phyloP scores from a whole-genome alignment of 1,284 basidiomycete species.

The Tausonia pullulans region DNA sequence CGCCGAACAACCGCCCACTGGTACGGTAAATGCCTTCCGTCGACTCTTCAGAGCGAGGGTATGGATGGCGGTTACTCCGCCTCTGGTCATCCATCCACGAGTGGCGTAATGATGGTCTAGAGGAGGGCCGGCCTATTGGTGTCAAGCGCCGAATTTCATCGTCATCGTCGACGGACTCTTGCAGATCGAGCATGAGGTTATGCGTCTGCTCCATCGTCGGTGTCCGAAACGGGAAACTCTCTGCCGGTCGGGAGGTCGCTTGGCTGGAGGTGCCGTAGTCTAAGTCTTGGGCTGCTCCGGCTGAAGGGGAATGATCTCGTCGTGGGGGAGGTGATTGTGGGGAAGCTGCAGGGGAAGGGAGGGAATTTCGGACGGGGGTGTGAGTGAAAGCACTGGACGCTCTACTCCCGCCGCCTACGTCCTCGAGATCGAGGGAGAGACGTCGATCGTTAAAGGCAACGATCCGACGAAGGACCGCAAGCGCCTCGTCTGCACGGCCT shows the following conservation, averaged over 20 bases:
- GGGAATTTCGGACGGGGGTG: too few species aligned
- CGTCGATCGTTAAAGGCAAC: slow-evolving; percentile 69
- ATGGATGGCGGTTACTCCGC: not conserved
- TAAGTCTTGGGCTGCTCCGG: not conserved
- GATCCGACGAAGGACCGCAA: slow-evolving; percentile 68
- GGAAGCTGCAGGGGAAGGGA: too few species aligned
- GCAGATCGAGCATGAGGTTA: not conserved
- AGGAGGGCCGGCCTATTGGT: not conserved
- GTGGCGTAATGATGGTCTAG: not conserved
- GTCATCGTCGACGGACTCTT: not conserved
- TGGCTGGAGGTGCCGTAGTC: not conserved
- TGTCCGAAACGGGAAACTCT: slow-evolving; percentile 2
- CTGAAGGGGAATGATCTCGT: too few species aligned
- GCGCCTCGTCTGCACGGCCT: slow-evolving; percentile 66
- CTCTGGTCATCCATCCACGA: too few species aligned
- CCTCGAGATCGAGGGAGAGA: slow-evolving; percentile 52
- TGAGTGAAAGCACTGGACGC: too few species aligned
- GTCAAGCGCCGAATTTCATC: not conserved
- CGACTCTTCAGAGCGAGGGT: not conserved
- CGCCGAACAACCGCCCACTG: not conserved
- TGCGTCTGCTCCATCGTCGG: slow-evolving; percentile 12
- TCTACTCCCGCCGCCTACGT: slow-evolving; percentile 42
- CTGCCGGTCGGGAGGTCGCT: not conserved
- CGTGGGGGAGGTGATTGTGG: too few species aligned
- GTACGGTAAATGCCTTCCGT: not conserved